A percentile compares a stretch with the other conserved stretches of the same genome.
phyloP scores from a whole-genome alignment of 352 stramenopile species.

The Phytophthora melonis region DNA sequence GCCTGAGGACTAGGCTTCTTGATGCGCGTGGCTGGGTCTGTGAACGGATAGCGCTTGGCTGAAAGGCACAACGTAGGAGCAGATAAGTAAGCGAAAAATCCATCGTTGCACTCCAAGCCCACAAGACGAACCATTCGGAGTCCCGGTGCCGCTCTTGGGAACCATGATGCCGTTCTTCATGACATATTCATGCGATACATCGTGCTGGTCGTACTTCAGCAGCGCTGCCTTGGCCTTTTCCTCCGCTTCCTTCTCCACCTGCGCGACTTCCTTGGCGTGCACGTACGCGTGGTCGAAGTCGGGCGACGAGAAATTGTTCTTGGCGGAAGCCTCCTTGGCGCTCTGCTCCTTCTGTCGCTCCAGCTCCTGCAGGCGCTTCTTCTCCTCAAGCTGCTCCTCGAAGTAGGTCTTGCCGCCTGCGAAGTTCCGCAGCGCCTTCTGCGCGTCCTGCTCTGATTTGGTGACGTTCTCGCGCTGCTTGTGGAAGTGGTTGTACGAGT shows the following conservation, averaged over 20 bases:
- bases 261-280: constrained; percentile 59
- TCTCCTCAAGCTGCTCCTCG: constrained; percentile 71
- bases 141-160: constrained; percentile 36
- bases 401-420: constrained; percentile 63
- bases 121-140: constrained; percentile 24
- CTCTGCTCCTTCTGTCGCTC: constrained; percentile 53
- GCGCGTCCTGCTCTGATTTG: constrained; percentile 49
- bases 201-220: constrained; percentile 64
- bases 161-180: constrained; percentile 75
- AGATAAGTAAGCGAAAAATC: not conserved
- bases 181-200: constrained; percentile 61
- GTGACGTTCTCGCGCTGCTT: constrained; percentile 60
- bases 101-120: not conserved
- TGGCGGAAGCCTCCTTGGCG: constrained; percentile 47
- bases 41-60: constrained; percentile 74
- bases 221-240: constrained; percentile 65
- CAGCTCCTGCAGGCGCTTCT: constrained; percentile 60
- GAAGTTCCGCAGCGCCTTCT: constrained; percentile 47
- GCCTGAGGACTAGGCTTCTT: constrained; percentile 55
- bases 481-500: constrained; percentile 57
- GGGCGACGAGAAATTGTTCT: constrained; percentile 61
- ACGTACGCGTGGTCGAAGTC: constrained; percentile 66
- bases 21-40: constrained; percentile 53
- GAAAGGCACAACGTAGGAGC: not conserved
- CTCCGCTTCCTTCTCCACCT: constrained; percentile 60